Evolutionary conservation across 768 basidiomycete species (phyloP).

Genomic region (Rhizopogon salebrosus): DNA sequence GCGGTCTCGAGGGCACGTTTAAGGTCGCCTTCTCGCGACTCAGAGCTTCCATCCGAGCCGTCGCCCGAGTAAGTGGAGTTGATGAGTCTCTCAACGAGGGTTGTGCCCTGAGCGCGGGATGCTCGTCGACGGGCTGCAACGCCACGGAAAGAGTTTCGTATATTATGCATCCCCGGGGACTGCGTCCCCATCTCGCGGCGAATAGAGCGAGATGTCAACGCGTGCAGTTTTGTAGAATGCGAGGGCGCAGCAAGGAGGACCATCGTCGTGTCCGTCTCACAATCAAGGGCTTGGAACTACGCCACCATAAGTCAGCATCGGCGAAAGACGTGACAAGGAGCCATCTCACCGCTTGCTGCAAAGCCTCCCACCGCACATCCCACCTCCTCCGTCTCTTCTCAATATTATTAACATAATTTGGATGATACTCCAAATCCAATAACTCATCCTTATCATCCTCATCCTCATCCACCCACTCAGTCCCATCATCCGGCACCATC

Average conservation of each 20-base stretch:
- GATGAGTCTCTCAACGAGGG: constrained; percentile 43
- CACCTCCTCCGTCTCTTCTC: constrained; percentile 68
- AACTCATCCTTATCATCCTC: constrained; percentile 68
- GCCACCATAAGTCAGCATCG: constrained; percentile 3
- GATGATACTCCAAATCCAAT: constrained; percentile 73
- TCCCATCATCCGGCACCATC: constrained; percentile 36
- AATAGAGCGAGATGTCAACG: constrained; percentile 63
- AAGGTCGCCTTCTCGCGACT: constrained; percentile 57
- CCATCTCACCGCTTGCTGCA: constrained; percentile 61
- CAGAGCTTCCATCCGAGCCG: constrained; percentile 50
- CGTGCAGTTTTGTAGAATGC: constrained; percentile 61
- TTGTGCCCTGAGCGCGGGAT: constrained; percentile 36
- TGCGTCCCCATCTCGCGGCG: constrained; percentile 49
- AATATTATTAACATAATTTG: constrained; percentile 57
- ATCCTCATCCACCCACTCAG: constrained; percentile 74
- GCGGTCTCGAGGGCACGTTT: constrained; percentile 65
- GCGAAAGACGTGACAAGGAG: neutral
- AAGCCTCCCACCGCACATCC: constrained; percentile 71
- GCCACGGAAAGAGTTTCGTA: constrained; percentile 55
- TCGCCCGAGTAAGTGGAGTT: constrained; percentile 40
- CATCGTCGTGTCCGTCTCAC: constrained; percentile 78
- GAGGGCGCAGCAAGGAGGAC: constrained; percentile 71
- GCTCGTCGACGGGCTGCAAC: constrained; percentile 53
- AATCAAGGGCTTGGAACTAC: constrained; percentile 74
- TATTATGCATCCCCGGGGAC: constrained; percentile 44